Conservation (phyloP, 2,329 filamentous ascomycete genomes). For the Microthyrium microscopicum region DNA sequence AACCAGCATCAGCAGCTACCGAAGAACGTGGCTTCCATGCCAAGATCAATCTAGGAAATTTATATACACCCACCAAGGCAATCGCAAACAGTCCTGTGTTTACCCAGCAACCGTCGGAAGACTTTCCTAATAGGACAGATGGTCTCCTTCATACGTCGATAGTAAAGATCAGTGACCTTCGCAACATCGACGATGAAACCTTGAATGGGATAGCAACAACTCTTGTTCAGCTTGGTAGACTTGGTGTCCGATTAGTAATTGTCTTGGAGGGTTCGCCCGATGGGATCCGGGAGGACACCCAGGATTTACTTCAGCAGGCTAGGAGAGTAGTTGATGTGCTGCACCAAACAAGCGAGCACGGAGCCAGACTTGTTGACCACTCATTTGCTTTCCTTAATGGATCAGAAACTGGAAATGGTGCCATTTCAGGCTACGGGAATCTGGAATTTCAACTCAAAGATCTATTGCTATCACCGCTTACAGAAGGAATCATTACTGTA, state of each 20-base stretch:
- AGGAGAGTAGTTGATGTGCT: slow-evolving; percentile 60
- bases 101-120: slow-evolving; percentile 30
- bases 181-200: slow-evolving; percentile 50
- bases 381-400: slow-evolving; percentile 24
- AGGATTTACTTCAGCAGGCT: slow-evolving; percentile 42
- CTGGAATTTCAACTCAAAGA: slow-evolving; percentile 27
- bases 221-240: slow-evolving; percentile 60
- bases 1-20: slow-evolving; percentile 8
- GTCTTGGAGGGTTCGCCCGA: slow-evolving; percentile 47
- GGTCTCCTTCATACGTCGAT: slow-evolving; percentile 60
- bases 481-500: slow-evolving; percentile 53
- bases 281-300: slow-evolving; percentile 11
- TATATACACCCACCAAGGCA: slow-evolving; percentile 41
- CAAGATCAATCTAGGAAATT: slow-evolving; percentile 43
- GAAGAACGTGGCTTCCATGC: slow-evolving; percentile 16
- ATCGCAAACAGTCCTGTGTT: slow-evolving; percentile 45
- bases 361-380: slow-evolving; percentile 52
- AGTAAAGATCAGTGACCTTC: slow-evolving; percentile 64
- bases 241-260: slow-evolving; percentile 69
- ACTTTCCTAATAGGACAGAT: slow-evolving; percentile 10
- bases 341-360: slow-evolving; percentile 49
- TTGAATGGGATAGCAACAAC: slow-evolving; percentile 67
- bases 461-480: slow-evolving; percentile 47
- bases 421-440: slow-evolving; percentile 18
- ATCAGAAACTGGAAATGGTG: slow-evolving; percentile 15